Evolutionary conservation across 2,329 filamentous ascomycete species (phyloP), one percentile per base, ranked within the genome.

Genomic region (Mollisia scopiformis): DNA sequence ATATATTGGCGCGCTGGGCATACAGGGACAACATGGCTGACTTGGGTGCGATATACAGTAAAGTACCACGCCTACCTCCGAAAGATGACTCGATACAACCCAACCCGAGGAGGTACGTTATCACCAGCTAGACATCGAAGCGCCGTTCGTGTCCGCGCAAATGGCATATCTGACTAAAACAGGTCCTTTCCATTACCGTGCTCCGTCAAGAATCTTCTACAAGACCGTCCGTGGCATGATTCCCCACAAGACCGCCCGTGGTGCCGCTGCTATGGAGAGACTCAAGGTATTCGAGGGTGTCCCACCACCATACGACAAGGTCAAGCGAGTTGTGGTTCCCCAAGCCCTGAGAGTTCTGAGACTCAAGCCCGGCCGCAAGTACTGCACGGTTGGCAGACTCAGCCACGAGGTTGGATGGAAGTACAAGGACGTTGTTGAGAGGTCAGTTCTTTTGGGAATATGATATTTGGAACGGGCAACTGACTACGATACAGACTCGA

Each of bases 221-320:
- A 97, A 97, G 91, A 93, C 95, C 79, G 92, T 99, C 84, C 94
- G 95, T 81, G 95, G 95, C 81, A 99, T 99, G 95, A 96, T 99
- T 74, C 95, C 95, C 78, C 95, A 99, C 92, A 99, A 99, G 92
- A 99, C 95, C 74, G 88, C 95, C 80, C 94, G 95, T 78, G 95
- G 95, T 83, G 90, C 92, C 75, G 94, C 94, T 75, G 95, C 95
- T 75, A 82, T 99, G 79, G 93, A 98, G 88, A 91, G 95, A 82
- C 91, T 99, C 74, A 99, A 99, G 93, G 93, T 96, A 80, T 99
- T 98, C 82, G 95, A 99, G 90, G 95, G 95, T 87, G 88, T 99
- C 71, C 95, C 95, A 77, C 92, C 94, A 77, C 95, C 95, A 77
- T 99, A 98, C 82, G 95, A 99, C 89, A 96, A 95, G 87, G 92